Evolutionary conservation across 768 basidiomycete genomes (phyloP).

Genomic region (Lentinula boryana): DNA sequence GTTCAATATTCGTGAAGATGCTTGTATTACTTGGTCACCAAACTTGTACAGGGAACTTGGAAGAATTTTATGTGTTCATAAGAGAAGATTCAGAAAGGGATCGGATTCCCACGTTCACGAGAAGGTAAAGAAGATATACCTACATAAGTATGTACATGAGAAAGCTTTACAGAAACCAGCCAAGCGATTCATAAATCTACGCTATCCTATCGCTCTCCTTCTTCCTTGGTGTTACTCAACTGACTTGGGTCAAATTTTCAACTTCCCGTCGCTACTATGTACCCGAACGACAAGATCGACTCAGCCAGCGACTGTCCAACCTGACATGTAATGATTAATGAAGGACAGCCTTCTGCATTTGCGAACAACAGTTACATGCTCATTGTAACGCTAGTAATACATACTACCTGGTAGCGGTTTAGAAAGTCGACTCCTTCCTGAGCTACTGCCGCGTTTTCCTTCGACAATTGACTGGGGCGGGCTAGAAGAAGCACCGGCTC

Average conservation of each 20-base stretch:
- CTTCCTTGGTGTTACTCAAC: no score
- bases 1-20: not conserved
- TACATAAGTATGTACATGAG: no score
- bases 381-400: not conserved
- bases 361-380: not conserved
- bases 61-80: not conserved
- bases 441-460: not conserved
- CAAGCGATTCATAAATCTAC: no score
- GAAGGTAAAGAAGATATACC: not conserved
- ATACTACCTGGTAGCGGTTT: constrained; percentile 3
- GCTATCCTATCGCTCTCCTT: no score
- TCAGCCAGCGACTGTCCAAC: no score
- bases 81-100: not conserved
- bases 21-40: not conserved
- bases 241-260: no score
- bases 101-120: not conserved
- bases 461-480: not conserved
- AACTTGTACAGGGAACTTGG: not conserved
- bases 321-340: not conserved
- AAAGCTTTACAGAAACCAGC: no score
- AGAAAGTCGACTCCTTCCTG: not conserved
- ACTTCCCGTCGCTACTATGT: no score
- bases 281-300: no score
- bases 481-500: not conserved
- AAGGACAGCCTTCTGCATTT: not conserved